phyloP scores from a whole-genome alignment of 306 rosid species.

The Rosa chinensis region DNA sequence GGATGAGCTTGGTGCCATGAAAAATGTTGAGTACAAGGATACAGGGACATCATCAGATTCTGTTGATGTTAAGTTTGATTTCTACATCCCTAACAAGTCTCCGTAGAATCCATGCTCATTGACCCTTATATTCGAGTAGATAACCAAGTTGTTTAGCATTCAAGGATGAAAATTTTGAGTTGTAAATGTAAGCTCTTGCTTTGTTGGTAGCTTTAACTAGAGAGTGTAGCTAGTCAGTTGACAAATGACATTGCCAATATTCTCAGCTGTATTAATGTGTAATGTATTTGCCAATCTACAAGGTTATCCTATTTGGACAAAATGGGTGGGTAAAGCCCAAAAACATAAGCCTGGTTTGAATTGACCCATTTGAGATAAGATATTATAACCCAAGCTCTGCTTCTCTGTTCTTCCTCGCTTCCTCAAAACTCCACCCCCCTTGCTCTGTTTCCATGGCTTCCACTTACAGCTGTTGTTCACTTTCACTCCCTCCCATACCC shows the following conservation, averaged over 20 bases:
- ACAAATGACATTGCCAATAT: background rate
- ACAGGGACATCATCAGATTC: conserved; percentile 60
- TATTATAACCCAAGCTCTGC: background rate
- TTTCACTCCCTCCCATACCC: conserved; percentile 37
- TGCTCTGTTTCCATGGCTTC: conserved; percentile 48
- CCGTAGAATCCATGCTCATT: background rate
- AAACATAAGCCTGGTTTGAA: conserved; percentile 1
- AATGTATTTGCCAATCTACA: background rate
- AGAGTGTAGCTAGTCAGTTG: background rate
- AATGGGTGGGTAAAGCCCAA: background rate
- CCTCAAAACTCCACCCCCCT: background rate
- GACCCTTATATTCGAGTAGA: background rate
- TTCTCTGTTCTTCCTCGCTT: background rate
- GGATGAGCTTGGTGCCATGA: conserved; percentile 64
- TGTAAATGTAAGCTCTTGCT: background rate
- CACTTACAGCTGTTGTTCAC: conserved; percentile 34
- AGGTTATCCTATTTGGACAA: background rate
- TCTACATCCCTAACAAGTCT: conserved; percentile 37
- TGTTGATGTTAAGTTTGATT: conserved; percentile 50
- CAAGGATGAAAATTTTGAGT: background rate
- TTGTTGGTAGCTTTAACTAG: conserved; percentile 3
- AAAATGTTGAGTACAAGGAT: conserved; percentile 78
- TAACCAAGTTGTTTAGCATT: background rate
- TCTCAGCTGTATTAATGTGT: background rate
- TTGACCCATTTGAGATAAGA: conserved; percentile 21